These are phyloP conservation scores for Rhypophila decipiens DNA, from an alignment of 495 filamentous ascomycete genomes.

Conservation along the genomic window DNA sequence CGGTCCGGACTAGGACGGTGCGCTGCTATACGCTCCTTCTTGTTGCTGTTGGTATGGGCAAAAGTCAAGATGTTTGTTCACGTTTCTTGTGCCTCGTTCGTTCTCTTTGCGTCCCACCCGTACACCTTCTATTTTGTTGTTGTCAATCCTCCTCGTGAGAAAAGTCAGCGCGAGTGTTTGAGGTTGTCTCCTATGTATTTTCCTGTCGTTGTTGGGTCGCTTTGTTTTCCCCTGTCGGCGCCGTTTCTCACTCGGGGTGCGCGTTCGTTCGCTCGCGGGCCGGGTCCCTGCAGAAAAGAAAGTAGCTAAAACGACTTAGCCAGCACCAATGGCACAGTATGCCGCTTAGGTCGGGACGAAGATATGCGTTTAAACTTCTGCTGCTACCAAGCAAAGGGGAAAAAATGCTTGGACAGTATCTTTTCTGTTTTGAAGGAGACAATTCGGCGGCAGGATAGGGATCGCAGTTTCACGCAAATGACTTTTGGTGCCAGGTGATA, in stretches of 20 bases:
- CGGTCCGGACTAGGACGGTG: neutral
- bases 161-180: neutral
- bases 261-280: neutral
- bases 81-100: too few relatives aligned
- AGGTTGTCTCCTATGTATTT: neutral
- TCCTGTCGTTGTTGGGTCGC: neutral
- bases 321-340: too few relatives aligned
- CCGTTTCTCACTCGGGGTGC: neutral
- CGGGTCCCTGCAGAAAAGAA: neutral
- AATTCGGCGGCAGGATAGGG: slow-evolving; percentile 17
- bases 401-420: too few relatives aligned
- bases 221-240: neutral
- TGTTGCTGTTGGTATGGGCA: too few relatives aligned
- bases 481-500: slow-evolving; percentile 19
- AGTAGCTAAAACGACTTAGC: neutral
- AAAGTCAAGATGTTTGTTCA: too few relatives aligned
- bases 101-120: neutral
- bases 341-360: neutral
- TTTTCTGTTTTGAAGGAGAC: slow-evolving; percentile 7
- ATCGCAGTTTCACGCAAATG: slow-evolving; percentile 22
- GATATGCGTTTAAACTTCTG: neutral
- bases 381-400: neutral
- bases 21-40: too few relatives aligned
- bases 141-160: neutral
- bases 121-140: neutral